These are phyloP conservation scores for Aegilops longissima DNA, from an alignment of 176 grass and related monocot genomes.

Conservation along the genomic window DNA sequence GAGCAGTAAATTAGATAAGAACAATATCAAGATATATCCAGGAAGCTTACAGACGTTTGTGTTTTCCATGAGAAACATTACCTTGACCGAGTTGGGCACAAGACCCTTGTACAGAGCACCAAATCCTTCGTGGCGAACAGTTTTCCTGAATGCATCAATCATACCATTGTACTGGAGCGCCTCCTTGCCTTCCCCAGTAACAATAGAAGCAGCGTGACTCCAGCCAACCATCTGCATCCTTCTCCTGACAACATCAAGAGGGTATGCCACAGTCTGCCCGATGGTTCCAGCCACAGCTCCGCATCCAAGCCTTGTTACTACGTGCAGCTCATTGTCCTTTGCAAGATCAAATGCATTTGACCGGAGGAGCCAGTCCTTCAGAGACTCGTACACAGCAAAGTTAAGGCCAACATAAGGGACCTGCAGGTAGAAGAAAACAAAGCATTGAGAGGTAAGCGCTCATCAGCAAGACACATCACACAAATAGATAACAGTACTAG, in stretches of 20 bases:
- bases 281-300: constrained; percentile 87
- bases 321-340: constrained; percentile 68
- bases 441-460: background rate
- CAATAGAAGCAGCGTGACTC: constrained; percentile 81
- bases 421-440: constrained; percentile 39
- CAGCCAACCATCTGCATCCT: constrained; percentile 99
- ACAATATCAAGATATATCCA: background rate
- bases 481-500: background rate
- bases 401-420: constrained; percentile 96
- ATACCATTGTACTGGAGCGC: constrained; percentile 83
- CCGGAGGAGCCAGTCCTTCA: constrained; percentile 83
- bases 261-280: constrained; percentile 96
- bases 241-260: constrained; percentile 92
- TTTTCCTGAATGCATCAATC: constrained; percentile 93
- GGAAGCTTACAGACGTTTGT: background rate
- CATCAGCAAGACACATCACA: background rate
- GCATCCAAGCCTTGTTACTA: constrained; percentile 78
- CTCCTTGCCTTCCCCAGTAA: constrained; percentile 65
- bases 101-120: constrained; percentile 98
- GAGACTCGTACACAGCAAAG: constrained; percentile 92
- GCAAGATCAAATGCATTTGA: constrained; percentile 67
- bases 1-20: background rate
- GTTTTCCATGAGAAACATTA: background rate
- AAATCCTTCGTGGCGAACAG: constrained; percentile 79
- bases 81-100: constrained; percentile 97